These are phyloP conservation scores for Thalassiosira livingstoniorum DNA, from an alignment of 352 stramenopile species.

Conservation along the genomic window DNA sequence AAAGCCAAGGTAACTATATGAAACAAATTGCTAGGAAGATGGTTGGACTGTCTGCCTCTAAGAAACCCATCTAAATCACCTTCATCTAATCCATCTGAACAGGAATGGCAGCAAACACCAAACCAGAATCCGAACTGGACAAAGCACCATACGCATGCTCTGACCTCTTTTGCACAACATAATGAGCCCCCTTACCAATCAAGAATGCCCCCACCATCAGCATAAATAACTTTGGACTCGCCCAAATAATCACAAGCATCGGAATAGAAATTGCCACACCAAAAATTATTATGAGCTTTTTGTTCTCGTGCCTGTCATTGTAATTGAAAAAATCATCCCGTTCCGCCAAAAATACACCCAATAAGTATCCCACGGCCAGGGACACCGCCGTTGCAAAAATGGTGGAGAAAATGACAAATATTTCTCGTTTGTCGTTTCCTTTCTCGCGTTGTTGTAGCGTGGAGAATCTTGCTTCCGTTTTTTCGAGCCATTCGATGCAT, in stretches of 20 bases:
- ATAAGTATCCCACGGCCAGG: conserved; percentile 26
- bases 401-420: conserved; percentile 44
- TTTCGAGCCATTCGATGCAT: conserved; percentile 47
- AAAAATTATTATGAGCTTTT: conserved; percentile 40
- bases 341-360: conserved; percentile 42
- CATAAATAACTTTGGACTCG: conserved; percentile 39
- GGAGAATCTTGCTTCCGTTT: conserved; percentile 33
- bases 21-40: too few species aligned
- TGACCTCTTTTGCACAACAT: conserved; percentile 25
- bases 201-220: conserved; percentile 21
- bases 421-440: conserved; percentile 48
- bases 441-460: conserved; percentile 29
- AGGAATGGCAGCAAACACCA: conserved; percentile 50
- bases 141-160: conserved; percentile 22
- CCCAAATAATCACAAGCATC: conserved; percentile 36
- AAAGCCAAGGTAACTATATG: too few species aligned
- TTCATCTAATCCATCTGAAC: conserved; percentile 39
- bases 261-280: conserved; percentile 37
- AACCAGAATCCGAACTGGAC: conserved; percentile 16
- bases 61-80: too few species aligned
- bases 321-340: conserved; percentile 42
- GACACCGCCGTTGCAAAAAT: conserved; percentile 32
- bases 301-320: conserved; percentile 31
- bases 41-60: too few species aligned
- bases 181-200: too few species aligned